Evolutionary conservation across 2,329 filamentous ascomycete genomes (phyloP), one percentile per base, ranked within the genome.

Genomic region (Falciphora oryzae): DNA sequence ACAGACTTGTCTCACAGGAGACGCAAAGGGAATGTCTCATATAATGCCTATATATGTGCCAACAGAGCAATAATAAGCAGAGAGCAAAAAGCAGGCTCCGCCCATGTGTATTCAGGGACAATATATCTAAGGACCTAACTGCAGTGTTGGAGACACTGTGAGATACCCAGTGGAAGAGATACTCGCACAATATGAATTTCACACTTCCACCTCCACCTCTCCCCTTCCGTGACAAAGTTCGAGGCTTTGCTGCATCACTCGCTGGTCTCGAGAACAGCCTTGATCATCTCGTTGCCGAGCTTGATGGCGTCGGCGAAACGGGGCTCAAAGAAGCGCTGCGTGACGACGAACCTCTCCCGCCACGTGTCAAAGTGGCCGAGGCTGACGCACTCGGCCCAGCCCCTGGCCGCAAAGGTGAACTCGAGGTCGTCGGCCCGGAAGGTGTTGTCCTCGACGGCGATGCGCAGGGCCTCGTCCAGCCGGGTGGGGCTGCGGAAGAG

Each of bases 391-490:
- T 97, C 93, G 57, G 92, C 95, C 95, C 95, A 99, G 7, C 93
- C 95, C 65, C 93, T 83, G 31, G 96, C 96, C 1, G 95, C 96
- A 78, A 99, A 98, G 0, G 94, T 97, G 74, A 99, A 99, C 77
- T 99, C 95, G 65, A 99, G 81, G 75, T 99, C 95, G 73, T 99
- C 95, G 29, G 89, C 90, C n/a, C 95, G 85, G 78, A 97, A 99
- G 0, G 89, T 94, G 70, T 91, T 89, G 76, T 99, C 94, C 68
- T 94, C 85, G 70, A 97, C 87, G 3, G 93, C 94, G 10, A 92
- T 95, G 61, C 89, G 85, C 70, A 99, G 85, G 29, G 90, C 90
- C 73, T 95, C 92, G 62, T 96, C 89, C 18, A 99, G 86, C 63
- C 97, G 81, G 3, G 85, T 85, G 25, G 86, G 83, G 72, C 93